These are phyloP conservation scores for Simmondsia chinensis DNA, from an alignment of 148 eudicot species.

Conservation along the genomic window DNA sequence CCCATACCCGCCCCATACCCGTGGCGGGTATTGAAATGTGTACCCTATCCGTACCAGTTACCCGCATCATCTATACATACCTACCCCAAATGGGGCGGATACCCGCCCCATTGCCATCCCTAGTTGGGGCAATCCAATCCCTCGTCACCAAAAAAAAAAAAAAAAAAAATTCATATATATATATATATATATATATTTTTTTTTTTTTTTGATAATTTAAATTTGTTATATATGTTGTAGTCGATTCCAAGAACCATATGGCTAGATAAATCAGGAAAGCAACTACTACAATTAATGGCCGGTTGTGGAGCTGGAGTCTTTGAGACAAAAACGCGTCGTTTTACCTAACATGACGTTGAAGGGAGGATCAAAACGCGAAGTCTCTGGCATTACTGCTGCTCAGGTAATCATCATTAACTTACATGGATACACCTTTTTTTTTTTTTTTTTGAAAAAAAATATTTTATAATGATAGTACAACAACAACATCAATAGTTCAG, in stretches of 20 bases:
- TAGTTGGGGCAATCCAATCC: no score
- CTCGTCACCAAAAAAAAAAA: background rate
- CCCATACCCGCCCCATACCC: no score
- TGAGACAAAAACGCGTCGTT: constrained; percentile 14
- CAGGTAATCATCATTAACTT: constrained; percentile 19
- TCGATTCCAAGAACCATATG: constrained; percentile 42
- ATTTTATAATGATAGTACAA: no score
- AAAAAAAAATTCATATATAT: background rate
- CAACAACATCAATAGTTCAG: no score
- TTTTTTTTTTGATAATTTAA: background rate
- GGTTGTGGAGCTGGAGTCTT: constrained; percentile 29
- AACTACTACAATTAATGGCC: constrained; percentile 54
- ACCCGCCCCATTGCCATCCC: no score
- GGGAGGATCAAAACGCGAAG: constrained; percentile 16
- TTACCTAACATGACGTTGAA: constrained; percentile 14
- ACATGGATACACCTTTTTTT: background rate
- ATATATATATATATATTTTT: background rate
- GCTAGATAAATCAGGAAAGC: constrained; percentile 31
- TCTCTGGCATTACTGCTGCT: constrained; percentile 27
- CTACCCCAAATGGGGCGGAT: no score
- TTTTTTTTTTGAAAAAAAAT: no score
- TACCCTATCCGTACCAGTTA: no score
- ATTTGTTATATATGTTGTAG: no score
- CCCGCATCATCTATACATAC: no score
- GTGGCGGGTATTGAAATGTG: no score